Conservation (phyloP, 208 protist species). For the Spongospora subterranea region DNA sequence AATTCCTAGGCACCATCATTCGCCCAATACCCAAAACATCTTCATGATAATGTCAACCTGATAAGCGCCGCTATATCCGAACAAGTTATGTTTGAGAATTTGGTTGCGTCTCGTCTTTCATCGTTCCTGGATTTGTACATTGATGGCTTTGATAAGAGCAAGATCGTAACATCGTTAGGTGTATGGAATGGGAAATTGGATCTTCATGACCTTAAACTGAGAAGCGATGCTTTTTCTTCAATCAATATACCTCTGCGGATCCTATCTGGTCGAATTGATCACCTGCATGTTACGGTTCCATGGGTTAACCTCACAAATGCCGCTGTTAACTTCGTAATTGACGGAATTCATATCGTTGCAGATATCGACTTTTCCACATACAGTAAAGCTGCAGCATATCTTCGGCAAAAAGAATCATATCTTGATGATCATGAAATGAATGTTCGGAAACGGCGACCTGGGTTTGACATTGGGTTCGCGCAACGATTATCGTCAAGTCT, state of each 20-base stretch:
- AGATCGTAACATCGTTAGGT: background rate
- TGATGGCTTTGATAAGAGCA: background rate
- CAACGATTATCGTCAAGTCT: background rate
- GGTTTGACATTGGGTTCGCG: constrained; percentile 14
- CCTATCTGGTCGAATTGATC: background rate
- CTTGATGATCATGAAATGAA: constrained; percentile 4
- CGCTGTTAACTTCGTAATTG: background rate
- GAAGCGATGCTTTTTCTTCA: background rate
- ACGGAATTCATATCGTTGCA: background rate
- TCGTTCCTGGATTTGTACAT: constrained; percentile 5
- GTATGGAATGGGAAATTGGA: constrained; percentile 14
- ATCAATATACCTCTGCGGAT: background rate
- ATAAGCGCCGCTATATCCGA: no score
- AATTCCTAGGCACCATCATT: no score
- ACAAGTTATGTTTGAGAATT: constrained; percentile 44
- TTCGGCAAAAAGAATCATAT: background rate
- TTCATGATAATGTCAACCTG: no score
- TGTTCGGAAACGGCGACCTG: background rate
- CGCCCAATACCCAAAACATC: no score
- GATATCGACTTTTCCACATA: background rate
- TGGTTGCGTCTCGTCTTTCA: constrained; percentile 11
- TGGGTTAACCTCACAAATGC: constrained; percentile 5
- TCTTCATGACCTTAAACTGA: background rate
- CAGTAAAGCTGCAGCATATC: background rate
- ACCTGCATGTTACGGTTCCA: background rate